Conservation (phyloP, 2,329 filamentous ascomycete genomes). For the Fusarium falciforme region DNA sequence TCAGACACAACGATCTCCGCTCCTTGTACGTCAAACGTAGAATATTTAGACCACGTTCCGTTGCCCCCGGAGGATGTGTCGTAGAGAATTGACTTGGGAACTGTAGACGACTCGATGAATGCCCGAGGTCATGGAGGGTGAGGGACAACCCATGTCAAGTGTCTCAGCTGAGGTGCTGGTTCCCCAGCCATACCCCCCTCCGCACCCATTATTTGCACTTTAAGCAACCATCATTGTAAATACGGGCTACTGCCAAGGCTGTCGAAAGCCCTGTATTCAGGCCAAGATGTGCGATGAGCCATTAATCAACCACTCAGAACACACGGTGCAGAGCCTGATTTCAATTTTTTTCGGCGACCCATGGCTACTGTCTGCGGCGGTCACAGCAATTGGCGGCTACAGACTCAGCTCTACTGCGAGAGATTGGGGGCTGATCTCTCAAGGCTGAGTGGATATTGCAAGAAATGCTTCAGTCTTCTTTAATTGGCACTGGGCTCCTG, state of each 20-base stretch:
- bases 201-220: not conserved
- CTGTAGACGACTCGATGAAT: not conserved
- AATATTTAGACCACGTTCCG: no score
- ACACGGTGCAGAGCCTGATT: not conserved
- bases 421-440: not conserved
- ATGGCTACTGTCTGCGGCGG: no score
- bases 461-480: not conserved
- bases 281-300: rapidly evolving
- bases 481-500: not conserved
- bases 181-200: not conserved
- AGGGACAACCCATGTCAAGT: no score
- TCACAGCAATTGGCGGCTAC: not conserved
- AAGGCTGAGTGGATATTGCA: not conserved
- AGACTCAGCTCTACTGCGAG: not conserved
- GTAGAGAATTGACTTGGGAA: not conserved
- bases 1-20: not conserved
- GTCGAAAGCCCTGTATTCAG: not conserved
- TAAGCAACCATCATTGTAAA: not conserved
- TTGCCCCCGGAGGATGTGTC: no score
- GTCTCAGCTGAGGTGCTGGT: not conserved
- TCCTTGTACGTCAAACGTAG: no score
- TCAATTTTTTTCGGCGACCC: no score
- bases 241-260: not conserved
- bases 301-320: not conserved
- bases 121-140: not conserved